Base-by-base conservation (phyloP, 2,329 filamentous ascomycete genomes). In the Ilyonectria mors-panacis region DNA sequence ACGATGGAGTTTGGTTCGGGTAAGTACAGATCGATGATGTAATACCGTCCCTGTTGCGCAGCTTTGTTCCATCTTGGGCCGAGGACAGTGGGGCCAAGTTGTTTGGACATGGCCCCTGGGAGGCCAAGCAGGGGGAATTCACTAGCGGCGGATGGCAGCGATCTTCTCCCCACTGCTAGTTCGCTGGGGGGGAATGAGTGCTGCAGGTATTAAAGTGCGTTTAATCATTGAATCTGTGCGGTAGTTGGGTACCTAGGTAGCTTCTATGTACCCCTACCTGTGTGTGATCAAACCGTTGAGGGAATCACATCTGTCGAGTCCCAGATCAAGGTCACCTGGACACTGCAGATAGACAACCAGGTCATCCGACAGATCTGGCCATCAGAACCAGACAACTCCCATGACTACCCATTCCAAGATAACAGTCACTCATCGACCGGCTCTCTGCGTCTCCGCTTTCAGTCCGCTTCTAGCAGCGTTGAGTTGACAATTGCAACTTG, bases 21-120 rank as follows among this genome's bases (percentile, higher is more conserved):
- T 6, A 37, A 39, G 33, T 33, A 19, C 21, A 44, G 62, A 53
- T 70, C 65, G 57, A 70, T 76, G 74, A 76, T 74, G 74, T 75
- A 76, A 76, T 76, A 65, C 62, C 70, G 65, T 47, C 56, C 59
- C 55, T 55, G 17, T 59, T 61, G 59, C 58, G 35, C 42, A 66
- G 58, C 65, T 57, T 42, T 53, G 53, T 35, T 28, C 51, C 47
- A 63, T 55, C 60, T 65, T 59, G 59, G 47, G 61, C 8, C 57
- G 63, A 33, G 47, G 44, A 42, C 39, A 65, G 69, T 59, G 63
- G 58, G 50, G 59, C 39, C 37, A 39, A 63, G 48, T 51, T n/a
- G 42, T 10, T 13, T 19, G 42, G 48, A 28, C 48, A 33, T 35
- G 48, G 35, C 26, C 44, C 50, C 15, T 42, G 50, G 39, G 26